Base-by-base conservation (phyloP, 176 grass and related monocot species). In the Puccinellia tenuiflora region DNA sequence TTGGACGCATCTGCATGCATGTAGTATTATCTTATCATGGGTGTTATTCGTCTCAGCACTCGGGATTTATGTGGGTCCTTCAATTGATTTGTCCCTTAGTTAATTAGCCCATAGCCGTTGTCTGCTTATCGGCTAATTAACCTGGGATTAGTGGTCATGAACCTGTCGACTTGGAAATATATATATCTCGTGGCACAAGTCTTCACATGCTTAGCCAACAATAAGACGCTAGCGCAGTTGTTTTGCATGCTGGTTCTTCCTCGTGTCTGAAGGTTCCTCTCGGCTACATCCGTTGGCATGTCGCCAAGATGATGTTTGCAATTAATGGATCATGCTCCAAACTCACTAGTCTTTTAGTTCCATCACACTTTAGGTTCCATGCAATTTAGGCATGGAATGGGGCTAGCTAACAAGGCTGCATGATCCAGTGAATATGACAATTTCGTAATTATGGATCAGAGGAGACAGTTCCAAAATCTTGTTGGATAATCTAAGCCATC, bases 211-310 rank as follows among this genome's bases (percentile, higher is more conserved):
- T 43, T 43, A 43, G 0, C 40, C 10, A 8, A 43, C 10, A 43
- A 43, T 43, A 77, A 35, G 24, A 55, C 55, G 73, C 13, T 37
- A n/a, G n/a, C n/a, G n/a, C n/a, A n/a, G 39, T 30, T 78, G 55
- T 78, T 78, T 75, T 75, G 54, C 77, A 6, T 84, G 50, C 45
- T 76, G 60, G 74, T 86, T 88, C 38, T 65, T 83, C 50, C 37
- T 66, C 50, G 29, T 33, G 68, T 75, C 3, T 42, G 48, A 17
- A 79, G 43, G 64, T 80, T 91, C 74, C 76, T 76, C 21, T 76
- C 21, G 51, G 42, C 78, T 78, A 72, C 33, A 33, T 69, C 76
- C 48, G 78, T 81, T 43, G 20, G 48, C 35, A 73, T 79, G 64
- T 22, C 57, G 66, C 47, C 50, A 63, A 76, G 61, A 75, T 52